Conservation (phyloP, 2,329 filamentous ascomycete genomes). For the Leptosphaerulina australis region DNA sequence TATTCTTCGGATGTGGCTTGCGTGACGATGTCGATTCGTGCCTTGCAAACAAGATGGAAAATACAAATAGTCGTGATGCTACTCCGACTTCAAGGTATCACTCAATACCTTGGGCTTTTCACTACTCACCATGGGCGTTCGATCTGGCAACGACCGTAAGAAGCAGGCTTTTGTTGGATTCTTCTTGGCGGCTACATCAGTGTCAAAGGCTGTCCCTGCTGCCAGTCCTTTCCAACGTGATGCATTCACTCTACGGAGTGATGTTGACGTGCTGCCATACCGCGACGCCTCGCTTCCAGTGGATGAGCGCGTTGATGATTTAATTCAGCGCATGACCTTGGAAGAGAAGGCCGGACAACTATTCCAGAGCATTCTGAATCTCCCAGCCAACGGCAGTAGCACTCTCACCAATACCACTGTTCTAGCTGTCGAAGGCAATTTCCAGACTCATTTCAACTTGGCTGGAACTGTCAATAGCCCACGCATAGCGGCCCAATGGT, state of each 20-base stretch:
- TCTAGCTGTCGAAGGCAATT: slow-evolving; percentile 43
- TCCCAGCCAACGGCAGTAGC: slow-evolving; percentile 38
- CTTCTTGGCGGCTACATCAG: slow-evolving; percentile 12
- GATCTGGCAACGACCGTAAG: slow-evolving; percentile 9
- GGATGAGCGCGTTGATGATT: slow-evolving; percentile 56
- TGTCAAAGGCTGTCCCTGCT: slow-evolving; percentile 10
- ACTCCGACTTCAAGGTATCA: neutral
- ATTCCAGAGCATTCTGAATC: slow-evolving; percentile 51
- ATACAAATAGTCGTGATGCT: slow-evolving; percentile 8
- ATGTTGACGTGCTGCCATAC: slow-evolving; percentile 35
- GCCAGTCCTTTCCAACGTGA: slow-evolving; percentile 4
- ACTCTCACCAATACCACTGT: slow-evolving; percentile 44
- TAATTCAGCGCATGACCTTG: slow-evolving; percentile 54
- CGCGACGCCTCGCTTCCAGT: slow-evolving; percentile 50
- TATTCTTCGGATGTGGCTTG: slow-evolving; percentile 9
- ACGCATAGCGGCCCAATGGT: slow-evolving; percentile 46
- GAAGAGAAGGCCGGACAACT: slow-evolving; percentile 58
- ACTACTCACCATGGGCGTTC: slow-evolving; percentile 5
- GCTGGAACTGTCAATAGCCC: slow-evolving; percentile 54
- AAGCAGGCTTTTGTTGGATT: slow-evolving; percentile 16
- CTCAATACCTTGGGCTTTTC: neutral
- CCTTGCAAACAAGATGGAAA: neutral
- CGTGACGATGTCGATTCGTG: neutral
- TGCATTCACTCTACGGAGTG: slow-evolving; percentile 8
- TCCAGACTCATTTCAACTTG: slow-evolving; percentile 57